Evolutionary conservation across 1,284 basidiomycete species (phyloP).

Genomic region (Ganoderma sp.): DNA sequence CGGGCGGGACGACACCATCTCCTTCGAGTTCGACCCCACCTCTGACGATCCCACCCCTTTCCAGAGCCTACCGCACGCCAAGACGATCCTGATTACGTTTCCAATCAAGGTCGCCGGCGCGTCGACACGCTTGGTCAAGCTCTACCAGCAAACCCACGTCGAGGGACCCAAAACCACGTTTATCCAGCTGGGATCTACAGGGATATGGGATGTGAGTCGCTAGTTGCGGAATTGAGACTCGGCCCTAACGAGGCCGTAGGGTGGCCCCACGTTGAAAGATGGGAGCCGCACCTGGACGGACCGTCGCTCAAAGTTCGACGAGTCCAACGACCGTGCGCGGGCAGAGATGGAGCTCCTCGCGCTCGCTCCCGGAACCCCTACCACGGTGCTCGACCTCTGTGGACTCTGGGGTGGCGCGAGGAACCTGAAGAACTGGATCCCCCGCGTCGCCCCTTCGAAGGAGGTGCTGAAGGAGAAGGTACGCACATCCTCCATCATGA

Average conservation of each 20-base stretch:
- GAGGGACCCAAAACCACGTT: conserved; percentile 43
- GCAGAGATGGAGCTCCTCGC: conserved; percentile 62
- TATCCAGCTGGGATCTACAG: conserved; percentile 66
- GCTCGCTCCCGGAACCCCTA: conserved; percentile 48
- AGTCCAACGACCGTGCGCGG: conserved; percentile 48
- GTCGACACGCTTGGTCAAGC: conserved; percentile 44
- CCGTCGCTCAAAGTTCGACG: conserved; percentile 54
- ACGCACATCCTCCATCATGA: conserved; percentile 26
- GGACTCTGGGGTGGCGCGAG: conserved; percentile 67
- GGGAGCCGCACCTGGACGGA: conserved; percentile 46
- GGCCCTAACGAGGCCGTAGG: conserved; percentile 11
- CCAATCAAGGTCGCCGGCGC: conserved; percentile 57
- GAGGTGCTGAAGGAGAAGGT: conserved; percentile 59
- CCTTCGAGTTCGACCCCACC: conserved; percentile 54
- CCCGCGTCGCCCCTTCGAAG: conserved; percentile 58
- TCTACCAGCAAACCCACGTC: conserved; percentile 44
- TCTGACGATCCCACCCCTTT: conserved; percentile 50
- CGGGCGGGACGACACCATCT: conserved; percentile 52
- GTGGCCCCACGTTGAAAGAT: conserved; percentile 25
- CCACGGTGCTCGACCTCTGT: conserved; percentile 65
- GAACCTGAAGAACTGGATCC: conserved; percentile 56
- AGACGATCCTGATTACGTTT: conserved; percentile 67
- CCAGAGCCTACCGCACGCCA: conserved; percentile 56
- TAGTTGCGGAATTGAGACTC: neutral
- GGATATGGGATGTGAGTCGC: conserved; percentile 64